Conservation (phyloP, 306 rosid species). For the Quercus ilex region DNA sequence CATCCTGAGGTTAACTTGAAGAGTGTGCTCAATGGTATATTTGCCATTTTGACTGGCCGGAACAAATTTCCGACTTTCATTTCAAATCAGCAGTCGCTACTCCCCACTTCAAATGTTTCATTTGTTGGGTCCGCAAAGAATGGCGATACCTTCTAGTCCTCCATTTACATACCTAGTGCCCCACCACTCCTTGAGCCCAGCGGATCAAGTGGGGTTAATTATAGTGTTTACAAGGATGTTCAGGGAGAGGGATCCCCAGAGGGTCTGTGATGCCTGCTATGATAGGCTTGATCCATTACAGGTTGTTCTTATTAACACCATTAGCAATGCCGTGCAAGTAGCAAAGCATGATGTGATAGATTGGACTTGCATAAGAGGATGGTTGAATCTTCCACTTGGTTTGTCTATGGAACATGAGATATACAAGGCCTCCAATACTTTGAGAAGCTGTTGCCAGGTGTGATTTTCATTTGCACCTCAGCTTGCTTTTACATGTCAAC, state of each 20-base stretch:
- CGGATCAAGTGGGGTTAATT: slow-evolving; percentile 33
- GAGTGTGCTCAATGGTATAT: slow-evolving; percentile 72
- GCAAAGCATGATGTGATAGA: slow-evolving; percentile 95
- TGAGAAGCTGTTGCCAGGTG: slow-evolving; percentile 88
- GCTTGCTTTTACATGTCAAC: neutral
- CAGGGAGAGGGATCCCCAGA: slow-evolving; percentile 91
- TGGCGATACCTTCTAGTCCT: slow-evolving; percentile 60
- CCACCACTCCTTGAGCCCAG: slow-evolving; percentile 72
- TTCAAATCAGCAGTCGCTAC: slow-evolving; percentile 7
- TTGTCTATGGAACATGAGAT: slow-evolving; percentile 90
- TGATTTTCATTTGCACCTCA: slow-evolving; percentile 2
- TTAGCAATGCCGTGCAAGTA: slow-evolving; percentile 78
- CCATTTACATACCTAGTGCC: slow-evolving; percentile 85
- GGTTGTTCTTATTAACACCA: slow-evolving; percentile 74
- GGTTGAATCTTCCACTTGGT: slow-evolving; percentile 92
- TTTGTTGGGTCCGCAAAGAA: slow-evolving; percentile 68
- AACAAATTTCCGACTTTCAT: slow-evolving; percentile 33
- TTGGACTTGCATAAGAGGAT: slow-evolving; percentile 95
- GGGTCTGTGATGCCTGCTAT: slow-evolving; percentile 94
- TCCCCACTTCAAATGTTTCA: slow-evolving; percentile 54
- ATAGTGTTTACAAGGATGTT: slow-evolving; percentile 68
- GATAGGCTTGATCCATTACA: slow-evolving; percentile 96
- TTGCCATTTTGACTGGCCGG: slow-evolving; percentile 70
- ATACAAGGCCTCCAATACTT: slow-evolving; percentile 84
- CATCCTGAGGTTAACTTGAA: slow-evolving; percentile 78